A percentile compares a stretch with the other conserved stretches of the same genome.
phyloP scores from a whole-genome alignment of 148 eudicot species.

The Oxyria digyna region DNA sequence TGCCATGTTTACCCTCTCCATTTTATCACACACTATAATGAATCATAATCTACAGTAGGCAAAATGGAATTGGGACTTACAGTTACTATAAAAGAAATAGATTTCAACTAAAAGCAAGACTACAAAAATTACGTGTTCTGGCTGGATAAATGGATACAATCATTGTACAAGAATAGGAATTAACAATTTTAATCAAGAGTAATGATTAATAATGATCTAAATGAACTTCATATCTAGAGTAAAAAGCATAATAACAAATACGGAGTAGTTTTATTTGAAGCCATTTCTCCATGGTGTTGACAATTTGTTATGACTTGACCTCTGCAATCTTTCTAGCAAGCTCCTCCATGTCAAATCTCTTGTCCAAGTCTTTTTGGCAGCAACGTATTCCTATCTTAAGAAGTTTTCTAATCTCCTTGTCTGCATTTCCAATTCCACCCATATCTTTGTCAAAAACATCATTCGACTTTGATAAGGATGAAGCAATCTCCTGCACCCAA shows the following conservation, averaged over 20 bases:
- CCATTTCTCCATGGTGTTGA: neutral
- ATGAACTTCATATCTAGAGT: neutral
- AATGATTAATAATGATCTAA: neutral
- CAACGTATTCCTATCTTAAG: constrained; percentile 43
- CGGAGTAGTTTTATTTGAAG: neutral
- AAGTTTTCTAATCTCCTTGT: constrained; percentile 38
- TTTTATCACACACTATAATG: no score
- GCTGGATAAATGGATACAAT: neutral
- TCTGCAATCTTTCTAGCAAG: constrained; percentile 36
- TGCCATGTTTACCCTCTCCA: no score
- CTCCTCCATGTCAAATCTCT: constrained; percentile 40
- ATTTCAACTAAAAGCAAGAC: neutral
- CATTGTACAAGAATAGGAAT: neutral
- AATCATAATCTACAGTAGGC: neutral
- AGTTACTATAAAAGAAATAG: neutral
- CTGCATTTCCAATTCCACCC: constrained; percentile 15
- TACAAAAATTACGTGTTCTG: neutral
- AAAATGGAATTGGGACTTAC: neutral
- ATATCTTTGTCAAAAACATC: constrained; percentile 44
- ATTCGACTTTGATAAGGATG: neutral
- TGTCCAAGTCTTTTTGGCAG: constrained; percentile 41
- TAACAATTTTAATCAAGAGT: neutral
- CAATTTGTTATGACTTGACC: constrained; percentile 12
- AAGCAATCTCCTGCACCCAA: constrained; percentile 32
- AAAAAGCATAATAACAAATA: neutral